Evolutionary conservation across 2,329 filamentous ascomycete species (phyloP).

Genomic region (Phialophora chinensis): DNA sequence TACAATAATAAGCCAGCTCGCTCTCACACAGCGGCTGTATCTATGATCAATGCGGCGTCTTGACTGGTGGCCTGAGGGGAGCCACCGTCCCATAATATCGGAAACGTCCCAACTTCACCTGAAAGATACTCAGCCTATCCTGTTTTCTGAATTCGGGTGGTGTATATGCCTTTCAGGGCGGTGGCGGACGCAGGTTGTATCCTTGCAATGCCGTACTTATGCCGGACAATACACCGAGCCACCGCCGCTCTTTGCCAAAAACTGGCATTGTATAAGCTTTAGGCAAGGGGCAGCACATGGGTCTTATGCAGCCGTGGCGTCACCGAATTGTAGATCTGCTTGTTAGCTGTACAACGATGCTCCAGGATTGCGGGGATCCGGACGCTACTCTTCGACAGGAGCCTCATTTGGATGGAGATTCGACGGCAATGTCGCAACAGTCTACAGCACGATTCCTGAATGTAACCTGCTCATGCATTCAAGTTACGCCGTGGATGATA

Average conservation of each 20-base stretch:
- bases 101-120: background rate
- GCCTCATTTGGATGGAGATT: background rate
- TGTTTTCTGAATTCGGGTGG: background rate
- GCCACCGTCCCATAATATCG: background rate
- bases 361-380: conserved; percentile 6
- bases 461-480: conserved; percentile 7
- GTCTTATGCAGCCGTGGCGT: conserved; percentile 6
- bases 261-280: background rate
- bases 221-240: background rate
- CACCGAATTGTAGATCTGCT: conserved; percentile 3
- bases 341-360: background rate
- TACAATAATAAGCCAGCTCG: background rate
- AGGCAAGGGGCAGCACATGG: background rate
- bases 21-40: background rate
- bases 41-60: background rate
- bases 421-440: background rate
- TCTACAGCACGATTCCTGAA: background rate
- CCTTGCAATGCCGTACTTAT: background rate
- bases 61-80: background rate
- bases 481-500: background rate
- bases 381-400: background rate
- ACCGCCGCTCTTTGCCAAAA: background rate
- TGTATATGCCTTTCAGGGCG: background rate
- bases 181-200: background rate
- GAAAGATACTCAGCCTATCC: background rate